Base-by-base conservation (phyloP, 1,284 basidiomycete genomes). In the Coniophora puteana region DNA sequence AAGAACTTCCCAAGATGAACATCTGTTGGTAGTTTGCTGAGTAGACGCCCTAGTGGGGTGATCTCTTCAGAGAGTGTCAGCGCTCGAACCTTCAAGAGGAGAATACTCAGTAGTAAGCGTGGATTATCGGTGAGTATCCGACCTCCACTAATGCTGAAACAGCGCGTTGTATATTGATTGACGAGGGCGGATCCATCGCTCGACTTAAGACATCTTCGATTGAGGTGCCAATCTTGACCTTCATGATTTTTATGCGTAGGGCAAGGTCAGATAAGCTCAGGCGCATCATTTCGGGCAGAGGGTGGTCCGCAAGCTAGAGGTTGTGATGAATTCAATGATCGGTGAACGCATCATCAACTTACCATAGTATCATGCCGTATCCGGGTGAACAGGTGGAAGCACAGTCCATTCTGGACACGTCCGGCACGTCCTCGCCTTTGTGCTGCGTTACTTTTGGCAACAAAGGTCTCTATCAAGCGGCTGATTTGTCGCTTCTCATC, bases 401-500 rank as follows among this genome's bases (percentile, higher is more conserved):
- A 96, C 17, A 98, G 64, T 1, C 95, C 95, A 38, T 80, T 71
- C 55, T 86, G 92, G 2, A 98, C 94, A 61, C 95, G 89, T 24
- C 95, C 95, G 6, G 92, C 89, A 52, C 92, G 80, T 38, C 94
- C 94, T 30, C 93, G 80, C 44, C 95, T 71, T 52, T 99, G 95
- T 26, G 90, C 80, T 29, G 94, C 96, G 59, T 98, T 99, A 59
- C 92, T 96, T 60, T 78, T 83, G 2, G 95, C 89, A 40, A 99
- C 82, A 54, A 89, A 98, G 1, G 91, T 93, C 61, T 99, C 94
- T 3, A 95, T 78, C 12, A 99, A 70, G 14, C 93, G 81, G 44
- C 92, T 96, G 41, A 98, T 83, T 57, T 99, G 95, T 6, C 95
- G 81, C 66, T 98, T 99, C 68, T 99, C 96, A 58, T 99, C 95